These are phyloP conservation scores for Rosa lucieae DNA, from an alignment of 306 rosid genomes.

Conservation along the genomic window DNA sequence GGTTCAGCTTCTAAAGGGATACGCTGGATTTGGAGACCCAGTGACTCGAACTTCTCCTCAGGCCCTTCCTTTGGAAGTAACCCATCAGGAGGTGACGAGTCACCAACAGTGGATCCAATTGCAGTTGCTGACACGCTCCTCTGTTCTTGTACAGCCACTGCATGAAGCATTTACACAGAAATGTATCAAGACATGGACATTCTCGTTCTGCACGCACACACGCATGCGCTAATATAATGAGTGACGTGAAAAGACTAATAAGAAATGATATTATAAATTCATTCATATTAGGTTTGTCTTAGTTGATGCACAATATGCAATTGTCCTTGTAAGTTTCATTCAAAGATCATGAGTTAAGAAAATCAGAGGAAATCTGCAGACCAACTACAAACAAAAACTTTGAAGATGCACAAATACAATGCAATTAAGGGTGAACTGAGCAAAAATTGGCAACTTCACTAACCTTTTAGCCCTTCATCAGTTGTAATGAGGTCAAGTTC, in stretches of 20 bases:
- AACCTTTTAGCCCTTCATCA: conserved; percentile 92
- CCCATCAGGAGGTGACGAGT: conserved; percentile 80
- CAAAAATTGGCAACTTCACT: conserved; percentile 17
- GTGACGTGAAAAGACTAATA: not conserved
- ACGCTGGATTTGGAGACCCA: conserved; percentile 87
- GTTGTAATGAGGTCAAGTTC: conserved; percentile 92
- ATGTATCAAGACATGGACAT: not conserved
- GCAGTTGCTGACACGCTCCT: conserved; percentile 79
- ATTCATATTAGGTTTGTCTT: not conserved
- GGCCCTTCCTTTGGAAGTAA: conserved; percentile 59
- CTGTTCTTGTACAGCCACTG: conserved; percentile 94
- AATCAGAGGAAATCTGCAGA: not conserved
- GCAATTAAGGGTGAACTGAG: not conserved
- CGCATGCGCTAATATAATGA: not conserved
- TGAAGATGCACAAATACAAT: not conserved
- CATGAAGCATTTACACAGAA: conserved; percentile 19
- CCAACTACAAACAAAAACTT: not conserved
- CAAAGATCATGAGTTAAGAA: not conserved
- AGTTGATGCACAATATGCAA: not conserved
- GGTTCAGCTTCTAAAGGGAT: conserved; percentile 68
- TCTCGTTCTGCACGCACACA: not conserved
- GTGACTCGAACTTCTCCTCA: conserved; percentile 79
- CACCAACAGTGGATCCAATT: conserved; percentile 80
- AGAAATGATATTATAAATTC: not conserved
- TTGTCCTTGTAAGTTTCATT: not conserved